Percentiles rank a stretch among this genome's conserved stretches.
Conservation (phyloP, 768 basidiomycete species). For the Inosperma sp. region DNA sequence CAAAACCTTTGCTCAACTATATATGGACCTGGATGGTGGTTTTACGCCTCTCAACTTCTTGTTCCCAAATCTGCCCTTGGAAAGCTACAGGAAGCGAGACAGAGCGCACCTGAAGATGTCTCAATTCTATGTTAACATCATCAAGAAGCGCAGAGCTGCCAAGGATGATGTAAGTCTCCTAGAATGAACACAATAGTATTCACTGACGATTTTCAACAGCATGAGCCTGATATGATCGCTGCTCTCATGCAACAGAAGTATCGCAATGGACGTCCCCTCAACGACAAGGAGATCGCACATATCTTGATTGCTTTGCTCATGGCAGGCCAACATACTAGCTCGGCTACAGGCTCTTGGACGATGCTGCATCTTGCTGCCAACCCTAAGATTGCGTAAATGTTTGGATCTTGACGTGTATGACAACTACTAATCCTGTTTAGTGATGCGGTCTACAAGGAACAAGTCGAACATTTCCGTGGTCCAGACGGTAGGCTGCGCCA, state of each 20-base stretch:
- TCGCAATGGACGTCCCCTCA: slow-evolving; percentile 69
- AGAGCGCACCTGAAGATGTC: slow-evolving; percentile 89
- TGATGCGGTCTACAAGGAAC: slow-evolving; percentile 84
- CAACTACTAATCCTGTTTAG: slow-evolving; percentile 32
- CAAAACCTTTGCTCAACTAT: slow-evolving; percentile 80
- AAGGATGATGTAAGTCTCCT: slow-evolving; percentile 35
- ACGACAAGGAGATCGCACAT: slow-evolving; percentile 92
- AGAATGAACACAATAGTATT: not conserved
- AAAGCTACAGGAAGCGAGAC: slow-evolving; percentile 86
- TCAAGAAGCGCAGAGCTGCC: slow-evolving; percentile 62
- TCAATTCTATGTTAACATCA: slow-evolving; percentile 86
- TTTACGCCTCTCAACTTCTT: slow-evolving; percentile 96
- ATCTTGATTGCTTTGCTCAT: slow-evolving; percentile 98
- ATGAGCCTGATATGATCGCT: slow-evolving; percentile 89
- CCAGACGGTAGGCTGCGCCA: slow-evolving; percentile 76
- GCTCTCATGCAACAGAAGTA: slow-evolving; percentile 82
- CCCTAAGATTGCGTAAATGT: slow-evolving; percentile 65
- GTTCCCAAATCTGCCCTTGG: slow-evolving; percentile 89
- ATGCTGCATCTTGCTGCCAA: slow-evolving; percentile 82
- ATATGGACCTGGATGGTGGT: slow-evolving; percentile 88
- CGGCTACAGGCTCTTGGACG: slow-evolving; percentile 87
- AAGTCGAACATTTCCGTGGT: slow-evolving; percentile 73
- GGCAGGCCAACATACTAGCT: slow-evolving; percentile 99
- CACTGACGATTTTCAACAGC: slow-evolving; percentile 23
- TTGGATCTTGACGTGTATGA: slow-evolving; percentile 2